Percentiles rank a stretch among this genome's conserved stretches.
phyloP scores from a whole-genome alignment of 2,329 filamentous ascomycete genomes.

The Waltergamsia citrina region DNA sequence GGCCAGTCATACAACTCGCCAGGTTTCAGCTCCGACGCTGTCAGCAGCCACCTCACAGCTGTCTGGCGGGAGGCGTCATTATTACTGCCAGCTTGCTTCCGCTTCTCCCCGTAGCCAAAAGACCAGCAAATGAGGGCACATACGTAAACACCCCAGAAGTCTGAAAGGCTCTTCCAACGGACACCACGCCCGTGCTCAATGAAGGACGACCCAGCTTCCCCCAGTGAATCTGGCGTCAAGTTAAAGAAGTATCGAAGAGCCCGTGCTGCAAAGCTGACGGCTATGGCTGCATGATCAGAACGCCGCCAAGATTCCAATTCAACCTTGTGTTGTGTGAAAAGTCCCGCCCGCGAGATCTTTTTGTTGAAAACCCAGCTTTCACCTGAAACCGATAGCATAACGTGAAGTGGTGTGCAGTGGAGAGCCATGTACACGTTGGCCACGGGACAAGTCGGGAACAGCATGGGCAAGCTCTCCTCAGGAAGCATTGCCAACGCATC shows the following conservation, averaged over 20 bases:
- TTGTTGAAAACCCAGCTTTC: conserved; percentile 49
- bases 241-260: conserved; percentile 37
- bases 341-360: conserved; percentile 34
- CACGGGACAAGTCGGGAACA: conserved; percentile 24
- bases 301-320: conserved; percentile 35
- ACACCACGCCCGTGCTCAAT: conserved; percentile 6
- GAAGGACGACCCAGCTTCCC: conserved; percentile 2
- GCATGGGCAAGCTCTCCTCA: conserved; percentile 6
- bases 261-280: conserved; percentile 39
- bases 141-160: conserved; percentile 47
- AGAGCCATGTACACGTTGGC: conserved; percentile 47
- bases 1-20: conserved; percentile 26
- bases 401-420: conserved; percentile 47
- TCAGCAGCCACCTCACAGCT: conserved; percentile 25
- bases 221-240: conserved; percentile 7
- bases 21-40: conserved; percentile 28
- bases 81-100: conserved; percentile 5
- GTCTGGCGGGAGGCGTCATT: conserved; percentile 14
- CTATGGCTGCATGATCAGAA: conserved; percentile 33
- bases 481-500: conserved; percentile 5
- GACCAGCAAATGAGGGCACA: conserved; percentile 53
- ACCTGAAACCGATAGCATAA: conserved; percentile 47
- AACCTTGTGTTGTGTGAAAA: conserved; percentile 36
- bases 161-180: conserved; percentile 28
- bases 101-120: conserved; percentile 27